Percentiles rank a stretch among this genome's conserved stretches.
Conservation (phyloP, 2,329 filamentous ascomycete species). For the Alternaria infectoria region DNA sequence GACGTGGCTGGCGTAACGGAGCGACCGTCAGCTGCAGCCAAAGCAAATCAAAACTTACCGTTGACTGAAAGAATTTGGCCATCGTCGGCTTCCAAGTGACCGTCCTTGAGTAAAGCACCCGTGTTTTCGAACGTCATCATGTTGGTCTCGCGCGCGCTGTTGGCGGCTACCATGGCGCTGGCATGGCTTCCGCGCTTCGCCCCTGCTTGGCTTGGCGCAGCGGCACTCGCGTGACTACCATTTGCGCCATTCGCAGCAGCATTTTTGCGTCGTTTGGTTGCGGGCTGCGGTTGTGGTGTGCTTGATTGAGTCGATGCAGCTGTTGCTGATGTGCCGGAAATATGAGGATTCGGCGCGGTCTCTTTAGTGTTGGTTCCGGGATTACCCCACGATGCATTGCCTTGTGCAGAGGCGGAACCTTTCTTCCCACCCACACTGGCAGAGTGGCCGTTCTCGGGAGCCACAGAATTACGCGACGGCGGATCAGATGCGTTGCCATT, state of each 20-base stretch:
- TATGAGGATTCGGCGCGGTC: conserved; percentile 43
- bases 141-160: conserved; percentile 70
- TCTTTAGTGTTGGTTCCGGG: conserved; percentile 45
- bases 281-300: conserved; percentile 36
- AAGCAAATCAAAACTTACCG: conserved; percentile 63
- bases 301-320: conserved; percentile 52
- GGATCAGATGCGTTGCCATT: conserved; percentile 60
- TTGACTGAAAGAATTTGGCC: conserved; percentile 83
- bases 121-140: conserved; percentile 86
- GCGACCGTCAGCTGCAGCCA: conserved; percentile 28
- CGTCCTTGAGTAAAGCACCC: conserved; percentile 72
- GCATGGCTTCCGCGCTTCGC: conserved; percentile 40
- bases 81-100: conserved; percentile 86
- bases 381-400: conserved; percentile 48
- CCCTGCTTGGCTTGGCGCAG: conserved; percentile 50
- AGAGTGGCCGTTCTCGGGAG: conserved; percentile 41
- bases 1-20: conserved; percentile 39
- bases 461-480: conserved; percentile 44
- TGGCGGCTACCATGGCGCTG: conserved; percentile 47
- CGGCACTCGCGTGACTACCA: conserved; percentile 42
- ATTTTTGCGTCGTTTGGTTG: conserved; percentile 83
- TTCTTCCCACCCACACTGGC: conserved; percentile 47
- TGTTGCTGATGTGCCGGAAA: conserved; percentile 66
- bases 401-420: conserved; percentile 48
- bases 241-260: conserved; percentile 51